Base-by-base conservation (phyloP, 352 stramenopile genomes). In the Saprolegnia parasitica region DNA sequence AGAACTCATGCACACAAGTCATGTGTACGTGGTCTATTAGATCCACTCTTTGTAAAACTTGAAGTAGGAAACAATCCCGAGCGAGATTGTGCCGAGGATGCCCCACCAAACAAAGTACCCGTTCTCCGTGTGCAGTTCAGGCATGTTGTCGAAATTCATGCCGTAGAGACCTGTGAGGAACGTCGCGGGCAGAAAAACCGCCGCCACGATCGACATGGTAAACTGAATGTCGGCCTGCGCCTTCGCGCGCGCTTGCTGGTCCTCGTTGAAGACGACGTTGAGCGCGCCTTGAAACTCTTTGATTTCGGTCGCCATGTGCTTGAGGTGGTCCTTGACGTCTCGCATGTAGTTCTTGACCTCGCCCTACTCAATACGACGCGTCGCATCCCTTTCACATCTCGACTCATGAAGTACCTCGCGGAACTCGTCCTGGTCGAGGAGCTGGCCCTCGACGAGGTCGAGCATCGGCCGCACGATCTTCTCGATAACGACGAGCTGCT, bases 131-230 rank as follows among this genome's bases (percentile, higher is more conserved):
- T 82, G 57, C 32, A 96, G 76, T 71, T 95, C 88, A 4, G 87
- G 87, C 87, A 96, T 96, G 63, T 88, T 78, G 32, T 81, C 77
- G 66, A 95, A 96, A 77, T 96, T 96, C 88, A 96, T 96, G 50
- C 88, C 88, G 64, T 95, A 95, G 10, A 96, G 67, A 20, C 84
- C 83, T n/a, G 88, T 93, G 35, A 95, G 79, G 72, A 96, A 96
- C 72, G 94, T 86, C 23, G 84, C 88, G 1, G 88, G 88, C 32
- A 96, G 63, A 35, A 93, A 93, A 35, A 93, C 78, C 4, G 88
- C 88, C 4, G 87, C 86, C 9, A 96, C 81, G 3, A 96, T 77
- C 35, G 87, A 89, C 40, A 96, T 71, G n/a, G 82, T 76, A 68
- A 89, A 93, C 68, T 80, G 92, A 68, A 92, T 84, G 68, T 91